A percentile compares a stretch with the other conserved stretches of the same genome.
phyloP scores from a whole-genome alignment of 345 rosid species.

The Ceriops decandra region DNA sequence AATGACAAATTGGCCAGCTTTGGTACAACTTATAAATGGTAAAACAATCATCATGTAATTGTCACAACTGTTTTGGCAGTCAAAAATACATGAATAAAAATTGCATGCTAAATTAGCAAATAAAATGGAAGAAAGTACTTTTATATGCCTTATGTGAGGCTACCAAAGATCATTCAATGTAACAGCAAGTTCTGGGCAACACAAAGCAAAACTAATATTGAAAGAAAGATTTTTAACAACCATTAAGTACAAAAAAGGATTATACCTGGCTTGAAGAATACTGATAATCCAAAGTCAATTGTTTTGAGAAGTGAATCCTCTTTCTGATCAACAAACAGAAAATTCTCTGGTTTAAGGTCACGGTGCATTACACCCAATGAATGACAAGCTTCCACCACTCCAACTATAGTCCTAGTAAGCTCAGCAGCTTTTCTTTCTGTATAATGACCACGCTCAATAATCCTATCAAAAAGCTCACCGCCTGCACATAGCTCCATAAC shows the following conservation, averaged over 20 bases:
- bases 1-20: background rate
- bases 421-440: slow-evolving; percentile 32
- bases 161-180: background rate
- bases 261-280: slow-evolving; percentile 32
- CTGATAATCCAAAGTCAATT: slow-evolving; percentile 29
- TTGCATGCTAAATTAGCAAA: background rate
- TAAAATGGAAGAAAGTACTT: background rate
- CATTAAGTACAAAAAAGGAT: background rate
- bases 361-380: slow-evolving; percentile 31
- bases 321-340: slow-evolving; percentile 17
- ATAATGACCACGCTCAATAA: slow-evolving; percentile 27
- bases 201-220: background rate
- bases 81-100: too few relatives aligned
- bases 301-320: slow-evolving; percentile 31
- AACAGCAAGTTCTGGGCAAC: background rate
- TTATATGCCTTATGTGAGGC: background rate
- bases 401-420: slow-evolving; percentile 28
- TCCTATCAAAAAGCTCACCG: slow-evolving; percentile 31
- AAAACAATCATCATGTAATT: background rate
- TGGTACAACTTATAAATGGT: background rate
- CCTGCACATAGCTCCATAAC: slow-evolving; percentile 34
- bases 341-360: slow-evolving; percentile 31
- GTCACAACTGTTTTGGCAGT: too few relatives aligned
- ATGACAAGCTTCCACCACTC: slow-evolving; percentile 29
- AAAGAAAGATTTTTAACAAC: background rate